Evolutionary conservation across 2,329 filamentous ascomycete species (phyloP).

Genomic region (Diaporthe citriasiana): DNA sequence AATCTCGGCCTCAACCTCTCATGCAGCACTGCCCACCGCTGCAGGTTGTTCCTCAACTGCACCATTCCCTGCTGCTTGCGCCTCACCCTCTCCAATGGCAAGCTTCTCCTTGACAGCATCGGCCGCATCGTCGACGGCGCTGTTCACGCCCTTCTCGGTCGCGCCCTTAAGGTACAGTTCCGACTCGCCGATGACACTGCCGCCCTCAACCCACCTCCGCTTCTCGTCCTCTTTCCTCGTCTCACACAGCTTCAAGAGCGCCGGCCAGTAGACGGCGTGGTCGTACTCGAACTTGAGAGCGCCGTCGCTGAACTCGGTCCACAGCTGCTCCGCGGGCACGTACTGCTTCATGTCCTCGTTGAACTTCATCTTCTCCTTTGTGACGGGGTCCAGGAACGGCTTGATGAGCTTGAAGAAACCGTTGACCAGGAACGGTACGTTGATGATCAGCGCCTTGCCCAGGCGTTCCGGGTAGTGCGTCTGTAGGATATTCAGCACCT

Average conservation of each 20-base stretch:
- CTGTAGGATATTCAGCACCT: slow-evolving; percentile 92
- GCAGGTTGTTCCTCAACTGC: slow-evolving; percentile 17
- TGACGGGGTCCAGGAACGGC: slow-evolving; percentile 96
- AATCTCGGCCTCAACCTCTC: neutral
- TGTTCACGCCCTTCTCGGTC: slow-evolving; percentile 27
- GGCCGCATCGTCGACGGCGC: slow-evolving; percentile 33
- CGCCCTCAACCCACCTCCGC: slow-evolving; percentile 83
- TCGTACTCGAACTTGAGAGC: slow-evolving; percentile 92
- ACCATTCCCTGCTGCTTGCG: slow-evolving; percentile 6
- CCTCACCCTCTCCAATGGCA: slow-evolving; percentile 29
- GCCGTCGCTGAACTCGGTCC: slow-evolving; percentile 78
- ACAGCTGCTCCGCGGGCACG: slow-evolving; percentile 85
- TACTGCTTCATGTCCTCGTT: slow-evolving; percentile 91
- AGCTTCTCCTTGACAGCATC: slow-evolving; percentile 38
- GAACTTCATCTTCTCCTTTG: slow-evolving; percentile 95
- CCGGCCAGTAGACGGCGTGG: slow-evolving; percentile 90
- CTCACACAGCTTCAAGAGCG: slow-evolving; percentile 79
- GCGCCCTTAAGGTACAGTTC: slow-evolving; percentile 87
- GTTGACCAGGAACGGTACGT: slow-evolving; percentile 91
- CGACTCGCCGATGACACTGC: slow-evolving; percentile 85
- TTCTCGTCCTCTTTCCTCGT: slow-evolving; percentile 73
- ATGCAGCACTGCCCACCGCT: slow-evolving; percentile 19
- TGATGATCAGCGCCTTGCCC: slow-evolving; percentile 86
- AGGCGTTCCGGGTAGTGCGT: slow-evolving; percentile 95
- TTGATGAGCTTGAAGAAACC: slow-evolving; percentile 97